These are phyloP conservation scores for Fragilariopsis cylindrus DNA, from an alignment of 108 stramenopile species.

Conservation along the genomic window DNA sequence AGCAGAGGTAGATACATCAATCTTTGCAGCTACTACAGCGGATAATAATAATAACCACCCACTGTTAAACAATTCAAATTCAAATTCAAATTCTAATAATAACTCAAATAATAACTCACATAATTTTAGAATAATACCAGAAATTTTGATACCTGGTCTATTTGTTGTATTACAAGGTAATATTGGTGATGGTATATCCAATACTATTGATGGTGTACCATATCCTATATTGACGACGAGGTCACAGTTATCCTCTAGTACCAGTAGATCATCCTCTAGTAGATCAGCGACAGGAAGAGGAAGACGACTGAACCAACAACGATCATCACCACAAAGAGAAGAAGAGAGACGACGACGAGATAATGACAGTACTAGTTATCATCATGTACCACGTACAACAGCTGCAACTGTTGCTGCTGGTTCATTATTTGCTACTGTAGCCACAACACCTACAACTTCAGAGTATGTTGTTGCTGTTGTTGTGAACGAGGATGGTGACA, in stretches of 20 bases:
- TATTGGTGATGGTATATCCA: slow-evolving; percentile 64
- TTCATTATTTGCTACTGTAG: neutral
- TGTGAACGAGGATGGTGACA: neutral
- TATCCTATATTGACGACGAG: slow-evolving; percentile 29
- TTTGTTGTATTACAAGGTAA: slow-evolving; percentile 68
- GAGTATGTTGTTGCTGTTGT: neutral
- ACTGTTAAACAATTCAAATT: too few species aligned
- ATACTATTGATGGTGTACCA: slow-evolving; percentile 44
- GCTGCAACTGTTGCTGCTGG: neutral
- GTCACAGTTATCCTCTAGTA: too few species aligned
- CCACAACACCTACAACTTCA: neutral
- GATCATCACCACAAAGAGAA: neutral
- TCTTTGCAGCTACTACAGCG: too few species aligned
- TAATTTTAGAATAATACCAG: neutral
- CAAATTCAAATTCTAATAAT: too few species aligned
- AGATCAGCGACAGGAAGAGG: neutral
- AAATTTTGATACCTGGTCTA: slow-evolving; percentile 52
- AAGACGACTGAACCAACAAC: neutral
- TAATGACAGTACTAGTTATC: neutral
- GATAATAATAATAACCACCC: too few species aligned
- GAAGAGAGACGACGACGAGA: neutral
- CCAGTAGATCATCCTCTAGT: neutral
- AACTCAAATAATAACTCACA: too few species aligned
- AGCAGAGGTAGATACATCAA: too few species aligned
- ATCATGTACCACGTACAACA: neutral